phyloP scores from a whole-genome alignment of 352 stramenopile species.

The Globisporangium irregulare region DNA sequence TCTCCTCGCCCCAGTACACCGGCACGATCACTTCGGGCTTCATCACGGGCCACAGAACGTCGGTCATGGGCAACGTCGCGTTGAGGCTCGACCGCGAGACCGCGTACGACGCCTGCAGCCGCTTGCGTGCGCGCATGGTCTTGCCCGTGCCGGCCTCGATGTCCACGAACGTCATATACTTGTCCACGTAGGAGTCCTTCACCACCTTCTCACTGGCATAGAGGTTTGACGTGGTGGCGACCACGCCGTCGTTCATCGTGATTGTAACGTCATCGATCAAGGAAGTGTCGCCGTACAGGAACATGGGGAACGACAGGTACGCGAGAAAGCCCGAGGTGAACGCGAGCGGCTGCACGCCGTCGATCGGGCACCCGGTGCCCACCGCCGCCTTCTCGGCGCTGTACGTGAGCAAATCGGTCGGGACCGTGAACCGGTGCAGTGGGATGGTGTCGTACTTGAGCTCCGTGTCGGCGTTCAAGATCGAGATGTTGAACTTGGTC shows the following conservation, averaged over 20 bases:
- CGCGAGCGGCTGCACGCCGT: slow-evolving; percentile 62
- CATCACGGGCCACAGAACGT: slow-evolving; percentile 56
- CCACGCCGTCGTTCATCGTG: slow-evolving; percentile 48
- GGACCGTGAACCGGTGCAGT: slow-evolving; percentile 24
- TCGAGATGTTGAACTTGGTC: slow-evolving; percentile 19
- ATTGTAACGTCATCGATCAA: slow-evolving; percentile 47
- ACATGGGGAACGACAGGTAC: slow-evolving; percentile 71
- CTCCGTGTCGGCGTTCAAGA: slow-evolving; percentile 3
- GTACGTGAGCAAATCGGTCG: slow-evolving; percentile 32
- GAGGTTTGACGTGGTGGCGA: slow-evolving; percentile 36
- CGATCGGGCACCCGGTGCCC: slow-evolving; percentile 51
- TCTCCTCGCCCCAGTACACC: slow-evolving; percentile 59
- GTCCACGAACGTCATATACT: slow-evolving; percentile 63
- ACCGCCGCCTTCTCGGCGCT: slow-evolving; percentile 25
- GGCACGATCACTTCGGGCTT: slow-evolving; percentile 55
- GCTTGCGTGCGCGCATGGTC: slow-evolving; percentile 67
- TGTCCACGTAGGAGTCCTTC: slow-evolving; percentile 36
- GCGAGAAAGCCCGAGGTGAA: slow-evolving; percentile 68
- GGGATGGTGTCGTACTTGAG: slow-evolving; percentile 11
- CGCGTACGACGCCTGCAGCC: slow-evolving; percentile 55
- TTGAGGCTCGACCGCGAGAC: slow-evolving; percentile 39
- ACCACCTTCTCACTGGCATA: slow-evolving; percentile 41
- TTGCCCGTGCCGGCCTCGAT: slow-evolving; percentile 64
- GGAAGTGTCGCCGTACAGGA: slow-evolving; percentile 52
- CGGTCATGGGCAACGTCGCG: slow-evolving; percentile 46